Evolutionary conservation across 371 early-diverging fungal species (phyloP).

Genomic region (Amoeboaphelidium protococcarum): DNA sequence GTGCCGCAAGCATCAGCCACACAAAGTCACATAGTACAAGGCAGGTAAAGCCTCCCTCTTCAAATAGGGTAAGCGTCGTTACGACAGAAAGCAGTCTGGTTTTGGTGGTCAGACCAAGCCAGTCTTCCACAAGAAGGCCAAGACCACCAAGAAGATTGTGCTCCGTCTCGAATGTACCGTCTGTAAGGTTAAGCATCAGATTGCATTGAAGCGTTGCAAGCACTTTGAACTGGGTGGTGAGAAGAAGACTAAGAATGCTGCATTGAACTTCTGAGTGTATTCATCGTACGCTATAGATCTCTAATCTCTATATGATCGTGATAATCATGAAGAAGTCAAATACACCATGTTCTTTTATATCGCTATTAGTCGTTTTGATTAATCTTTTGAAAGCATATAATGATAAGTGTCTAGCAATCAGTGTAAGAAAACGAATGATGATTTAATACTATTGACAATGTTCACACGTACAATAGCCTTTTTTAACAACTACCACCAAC

Average conservation of each 20-base stretch:
- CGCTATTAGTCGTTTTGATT: too few species aligned
- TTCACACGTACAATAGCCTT: too few species aligned
- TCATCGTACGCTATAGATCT: too few species aligned
- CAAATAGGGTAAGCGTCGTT: constrained; percentile 76
- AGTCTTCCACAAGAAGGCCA: constrained; percentile 60
- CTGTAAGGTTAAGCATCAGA: constrained; percentile 89
- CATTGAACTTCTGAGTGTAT: too few species aligned
- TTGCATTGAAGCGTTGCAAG: constrained; percentile 94
- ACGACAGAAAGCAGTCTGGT: constrained; percentile 63
- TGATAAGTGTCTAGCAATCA: too few species aligned
- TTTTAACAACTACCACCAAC: too few species aligned
- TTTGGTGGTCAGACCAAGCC: constrained; percentile 99
- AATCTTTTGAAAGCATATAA: too few species aligned
- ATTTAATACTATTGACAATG: too few species aligned
- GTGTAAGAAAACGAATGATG: too few species aligned
- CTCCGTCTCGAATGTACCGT: constrained; percentile 92
- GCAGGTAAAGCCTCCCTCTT: constrained; percentile 91
- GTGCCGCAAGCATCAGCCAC: constrained; percentile 92
- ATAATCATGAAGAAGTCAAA: too few species aligned
- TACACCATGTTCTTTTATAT: too few species aligned
- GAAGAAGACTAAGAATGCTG: constrained; percentile 48
- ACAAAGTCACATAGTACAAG: constrained; percentile 99
- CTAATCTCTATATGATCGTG: too few species aligned
- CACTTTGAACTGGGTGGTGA: constrained; percentile 99
- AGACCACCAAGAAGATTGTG: constrained; percentile 98